A percentile compares a stretch with the other conserved stretches of the same genome.
Conservation (phyloP, 495 filamentous ascomycete species). For the Daldinia loculata region DNA sequence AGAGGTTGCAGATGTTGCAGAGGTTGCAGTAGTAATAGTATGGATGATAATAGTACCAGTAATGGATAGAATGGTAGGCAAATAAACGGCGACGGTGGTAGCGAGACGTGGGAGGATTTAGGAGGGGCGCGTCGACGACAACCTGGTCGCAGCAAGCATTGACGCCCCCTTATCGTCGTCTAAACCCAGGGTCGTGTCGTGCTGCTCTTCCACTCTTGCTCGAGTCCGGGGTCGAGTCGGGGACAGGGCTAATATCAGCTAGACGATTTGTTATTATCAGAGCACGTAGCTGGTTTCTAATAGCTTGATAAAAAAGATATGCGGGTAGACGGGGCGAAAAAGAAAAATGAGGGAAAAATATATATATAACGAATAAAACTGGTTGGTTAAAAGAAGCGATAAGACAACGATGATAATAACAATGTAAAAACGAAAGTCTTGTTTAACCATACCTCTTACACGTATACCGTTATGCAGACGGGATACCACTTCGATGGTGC, state of each 20-base stretch:
- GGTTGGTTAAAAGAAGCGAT: not conserved
- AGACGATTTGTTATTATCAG: conserved; percentile 39
- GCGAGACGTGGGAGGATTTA: conserved; percentile 40
- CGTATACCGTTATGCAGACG: conserved; percentile 25
- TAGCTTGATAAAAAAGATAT: not conserved
- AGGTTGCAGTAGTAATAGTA: conserved; percentile 9
- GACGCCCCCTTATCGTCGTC: conserved; percentile 39
- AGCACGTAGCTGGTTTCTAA: conserved; percentile 25
- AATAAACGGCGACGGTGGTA: conserved; percentile 23
- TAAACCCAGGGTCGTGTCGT: conserved; percentile 7
- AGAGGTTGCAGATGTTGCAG: conserved; percentile 27
- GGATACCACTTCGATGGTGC: conserved; percentile 31
- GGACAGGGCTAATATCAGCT: conserved; percentile 14
- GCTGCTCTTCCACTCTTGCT: conserved; percentile 17
- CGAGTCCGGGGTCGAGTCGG: conserved; percentile 16
- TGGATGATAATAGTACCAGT: conserved; percentile 1
- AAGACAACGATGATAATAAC: conserved; percentile 2
- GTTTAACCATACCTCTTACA: conserved; percentile 37
- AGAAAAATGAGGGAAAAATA: not conserved
- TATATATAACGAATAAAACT: not conserved
- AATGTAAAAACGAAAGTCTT: conserved; percentile 15
- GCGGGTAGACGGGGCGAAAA: not conserved
- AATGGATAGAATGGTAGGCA: conserved; percentile 4
- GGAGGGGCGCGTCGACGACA: conserved; percentile 43
- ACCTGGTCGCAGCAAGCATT: conserved; percentile 43